Conservation (phyloP, 2,329 filamentous ascomycete genomes). For the Ceratocystis harringtonii region DNA sequence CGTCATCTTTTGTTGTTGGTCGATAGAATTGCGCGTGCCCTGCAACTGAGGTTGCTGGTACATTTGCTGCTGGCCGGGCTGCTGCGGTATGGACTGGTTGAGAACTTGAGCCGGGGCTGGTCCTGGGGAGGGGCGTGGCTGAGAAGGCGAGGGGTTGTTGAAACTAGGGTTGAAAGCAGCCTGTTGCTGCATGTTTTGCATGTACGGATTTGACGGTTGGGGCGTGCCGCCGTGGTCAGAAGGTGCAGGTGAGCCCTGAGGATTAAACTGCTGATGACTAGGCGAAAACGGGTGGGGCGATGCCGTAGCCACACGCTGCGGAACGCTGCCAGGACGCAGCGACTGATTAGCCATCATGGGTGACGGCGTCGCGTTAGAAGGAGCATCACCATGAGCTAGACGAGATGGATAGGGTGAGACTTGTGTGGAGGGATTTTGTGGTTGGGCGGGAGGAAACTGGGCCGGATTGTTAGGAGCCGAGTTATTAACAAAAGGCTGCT, state of each 20-base stretch:
- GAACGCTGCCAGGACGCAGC: slow-evolving; percentile 51
- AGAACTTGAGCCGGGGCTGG: slow-evolving; percentile 35
- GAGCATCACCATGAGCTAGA: slow-evolving; percentile 64
- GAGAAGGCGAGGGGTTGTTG: slow-evolving; percentile 37
- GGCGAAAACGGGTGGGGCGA: slow-evolving; percentile 86
- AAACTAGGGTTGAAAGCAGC: slow-evolving; percentile 43
- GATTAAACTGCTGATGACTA: slow-evolving; percentile 53
- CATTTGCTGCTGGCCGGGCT: slow-evolving; percentile 29
- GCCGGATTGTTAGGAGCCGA: not conserved
- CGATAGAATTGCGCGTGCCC: slow-evolving; percentile 27
- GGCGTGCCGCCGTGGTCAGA: slow-evolving; percentile 63
- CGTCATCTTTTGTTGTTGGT: slow-evolving; percentile 60
- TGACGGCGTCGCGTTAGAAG: slow-evolving; percentile 75
- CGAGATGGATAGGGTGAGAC: slow-evolving; percentile 60
- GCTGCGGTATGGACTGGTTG: slow-evolving; percentile 40
- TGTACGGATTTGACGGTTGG: slow-evolving; percentile 51
- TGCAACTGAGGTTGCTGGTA: slow-evolving; percentile 16
- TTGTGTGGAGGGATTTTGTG: slow-evolving; percentile 24
- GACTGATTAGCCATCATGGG: slow-evolving; percentile 86
- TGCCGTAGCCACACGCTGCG: slow-evolving; percentile 73
- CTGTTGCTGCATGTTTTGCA: slow-evolving; percentile 41
- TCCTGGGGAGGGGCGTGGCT: slow-evolving; percentile 40
- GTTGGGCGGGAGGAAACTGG: slow-evolving; percentile 6
- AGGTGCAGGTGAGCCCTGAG: slow-evolving; percentile 60
- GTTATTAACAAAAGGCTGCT: not conserved